These are phyloP conservation scores for Penicillium paradoxum DNA, from an alignment of 495 filamentous ascomycete species.

Conservation along the genomic window DNA sequence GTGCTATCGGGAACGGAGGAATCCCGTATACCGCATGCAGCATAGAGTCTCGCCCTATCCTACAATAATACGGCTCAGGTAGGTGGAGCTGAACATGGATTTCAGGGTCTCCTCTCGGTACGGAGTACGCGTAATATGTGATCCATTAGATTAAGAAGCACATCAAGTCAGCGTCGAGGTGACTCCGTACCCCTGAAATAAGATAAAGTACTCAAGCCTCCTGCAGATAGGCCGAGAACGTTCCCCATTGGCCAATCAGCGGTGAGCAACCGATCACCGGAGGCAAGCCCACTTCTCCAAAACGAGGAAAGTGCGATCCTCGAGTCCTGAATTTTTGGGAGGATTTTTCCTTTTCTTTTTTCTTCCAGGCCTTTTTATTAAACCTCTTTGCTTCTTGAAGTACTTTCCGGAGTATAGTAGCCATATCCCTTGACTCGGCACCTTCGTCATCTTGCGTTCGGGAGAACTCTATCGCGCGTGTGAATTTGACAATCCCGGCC, in stretches of 20 bases:
- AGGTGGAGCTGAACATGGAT: too few species aligned
- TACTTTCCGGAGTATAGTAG: too few species aligned
- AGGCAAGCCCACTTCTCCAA: background rate
- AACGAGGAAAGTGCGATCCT: slow-evolving; percentile 1
- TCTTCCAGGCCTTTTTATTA: too few species aligned
- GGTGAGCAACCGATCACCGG: background rate
- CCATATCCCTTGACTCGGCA: slow-evolving; percentile 3
- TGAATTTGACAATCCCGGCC: background rate
- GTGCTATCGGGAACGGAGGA: too few species aligned
- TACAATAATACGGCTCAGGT: too few species aligned
- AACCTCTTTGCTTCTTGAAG: slow-evolving; percentile 3
- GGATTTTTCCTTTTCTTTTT: background rate
- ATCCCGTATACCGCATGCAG: too few species aligned
- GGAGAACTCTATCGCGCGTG: background rate
- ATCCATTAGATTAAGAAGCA: background rate
- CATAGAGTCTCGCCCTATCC: too few species aligned
- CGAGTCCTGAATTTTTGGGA: background rate
- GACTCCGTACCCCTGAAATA: background rate
- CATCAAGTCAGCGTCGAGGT: too few species aligned
- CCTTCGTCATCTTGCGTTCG: slow-evolving; percentile 4
- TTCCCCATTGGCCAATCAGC: background rate
- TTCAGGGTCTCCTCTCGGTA: too few species aligned
- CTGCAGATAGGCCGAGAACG: background rate
- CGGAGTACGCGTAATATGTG: background rate
- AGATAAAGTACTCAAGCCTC: background rate